These are phyloP conservation scores for Tetrapisispora pingtungensis DNA, from an alignment of 805 yeast species.

Conservation along the genomic window DNA sequence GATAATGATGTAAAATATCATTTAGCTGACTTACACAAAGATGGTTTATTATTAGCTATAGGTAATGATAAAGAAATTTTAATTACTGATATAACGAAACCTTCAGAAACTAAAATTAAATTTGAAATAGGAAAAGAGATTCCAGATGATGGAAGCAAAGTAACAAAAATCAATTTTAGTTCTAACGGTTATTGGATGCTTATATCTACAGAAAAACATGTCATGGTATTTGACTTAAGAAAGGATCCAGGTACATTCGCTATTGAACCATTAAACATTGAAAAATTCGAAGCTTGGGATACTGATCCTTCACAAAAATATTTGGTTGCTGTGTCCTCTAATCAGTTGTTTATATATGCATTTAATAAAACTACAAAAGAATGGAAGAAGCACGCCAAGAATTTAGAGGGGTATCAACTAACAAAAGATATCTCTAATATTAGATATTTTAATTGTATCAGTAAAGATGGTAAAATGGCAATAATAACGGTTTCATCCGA, in stretches of 20 bases:
- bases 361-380: conserved; percentile 3
- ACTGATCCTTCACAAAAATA: conserved; percentile 11
- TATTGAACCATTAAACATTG: conserved; percentile 5
- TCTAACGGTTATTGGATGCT: conserved; percentile 28
- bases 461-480: neutral
- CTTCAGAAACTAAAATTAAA: conserved; percentile 8
- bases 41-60: conserved; percentile 30
- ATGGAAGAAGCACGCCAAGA: neutral
- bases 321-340: neutral
- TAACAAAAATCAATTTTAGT: conserved; percentile 15
- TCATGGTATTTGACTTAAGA: conserved; percentile 22
- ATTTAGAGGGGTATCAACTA: neutral
- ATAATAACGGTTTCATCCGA: neutral
- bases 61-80: conserved; percentile 6
- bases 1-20: neutral
- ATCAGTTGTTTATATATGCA: neutral
- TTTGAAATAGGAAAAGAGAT: conserved; percentile 9
- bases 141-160: conserved; percentile 3
- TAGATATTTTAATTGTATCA: neutral
- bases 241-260: conserved; percentile 17
- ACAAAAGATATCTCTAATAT: neutral
- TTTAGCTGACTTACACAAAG: conserved; percentile 25
- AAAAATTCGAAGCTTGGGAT: conserved; percentile 5
- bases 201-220: conserved; percentile 10
- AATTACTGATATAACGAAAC: conserved; percentile 10